Base-by-base conservation (phyloP, 768 basidiomycete species). In the Lactarius quietus region DNA sequence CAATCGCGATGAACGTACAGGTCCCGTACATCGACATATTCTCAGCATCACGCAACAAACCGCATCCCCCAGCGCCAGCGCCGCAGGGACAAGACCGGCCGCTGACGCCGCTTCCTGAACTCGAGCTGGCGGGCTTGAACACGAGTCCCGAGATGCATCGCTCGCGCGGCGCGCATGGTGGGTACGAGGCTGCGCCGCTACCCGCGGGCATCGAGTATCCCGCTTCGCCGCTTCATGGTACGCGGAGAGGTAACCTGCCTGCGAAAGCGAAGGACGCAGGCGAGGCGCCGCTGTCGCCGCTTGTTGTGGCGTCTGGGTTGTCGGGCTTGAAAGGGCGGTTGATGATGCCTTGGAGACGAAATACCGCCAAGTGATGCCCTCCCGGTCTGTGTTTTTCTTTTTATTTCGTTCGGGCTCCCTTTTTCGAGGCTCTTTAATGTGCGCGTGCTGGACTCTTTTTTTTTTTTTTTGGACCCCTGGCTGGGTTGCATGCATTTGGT, bases 151-250 rank as follows among this genome's bases (percentile, higher is more conserved):
- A 33, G n/a, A n/a, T n/a, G n/a, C n/a, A n/a, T n/a, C n/a, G n/a
- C n/a, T n/a, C n/a, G n/a, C n/a, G n/a, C n/a, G n/a, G n/a, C n/a
- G n/a, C n/a, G n/a, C n/a, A n/a, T n/a, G n/a, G n/a, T n/a, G 29
- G 33, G 45, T 69, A 69, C 31, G 66, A 64, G 60, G 53, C 67
- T 12, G 68, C 68, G 28, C 67, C 67, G 7, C 20, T 69, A 3
- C 66, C 68, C 9, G 33, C 3, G 9, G 68, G 63, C 3, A 53
- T 64, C 3, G 45, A 68, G 36, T 69, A 69, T 57, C 68, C 68
- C 38, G 10, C 56, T 20, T 69, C 68, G 45, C 68, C 68, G 8
- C 26, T 62, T 26, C 1, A 28, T 31, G 57, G 51, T 38, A n/a
- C 36, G 31, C n/a, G 56, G 10, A 31, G 39, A 33, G 36, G 51